Conservation (phyloP, 1,284 basidiomycete species). For the Cryptococcus sp. region DNA sequence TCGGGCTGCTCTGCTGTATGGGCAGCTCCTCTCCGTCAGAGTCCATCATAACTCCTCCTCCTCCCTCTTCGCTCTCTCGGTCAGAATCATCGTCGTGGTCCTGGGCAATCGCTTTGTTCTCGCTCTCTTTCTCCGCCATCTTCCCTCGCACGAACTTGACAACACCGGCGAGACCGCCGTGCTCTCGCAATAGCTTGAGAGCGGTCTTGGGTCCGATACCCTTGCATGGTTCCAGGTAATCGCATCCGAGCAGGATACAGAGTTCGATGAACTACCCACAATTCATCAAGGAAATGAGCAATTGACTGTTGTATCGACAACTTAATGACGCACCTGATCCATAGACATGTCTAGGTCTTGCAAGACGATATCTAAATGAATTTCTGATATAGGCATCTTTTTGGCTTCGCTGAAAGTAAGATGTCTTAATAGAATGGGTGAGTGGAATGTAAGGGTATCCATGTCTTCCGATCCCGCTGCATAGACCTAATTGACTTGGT, state of each 20-base stretch:
- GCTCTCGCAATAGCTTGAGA: conserved; percentile 86
- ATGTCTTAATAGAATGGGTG: conserved; percentile 90
- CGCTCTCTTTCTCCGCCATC: conserved; percentile 58
- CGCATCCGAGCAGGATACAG: conserved; percentile 95
- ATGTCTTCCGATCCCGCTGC: conserved; percentile 99
- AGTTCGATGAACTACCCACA: conserved; percentile 83
- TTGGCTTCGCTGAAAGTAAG: conserved; percentile 99
- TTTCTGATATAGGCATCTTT: conserved; percentile 96
- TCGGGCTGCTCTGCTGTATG: conserved; percentile 17
- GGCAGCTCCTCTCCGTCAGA: conserved; percentile 39
- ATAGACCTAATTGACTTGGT: conserved; percentile 65
- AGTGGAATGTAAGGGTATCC: conserved; percentile 96
- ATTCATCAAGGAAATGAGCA: neutral
- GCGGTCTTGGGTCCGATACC: conserved; percentile 73
- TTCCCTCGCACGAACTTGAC: conserved; percentile 78
- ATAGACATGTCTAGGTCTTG: conserved; percentile 89
- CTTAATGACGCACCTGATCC: conserved; percentile 65
- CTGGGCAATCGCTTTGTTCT: conserved; percentile 34
- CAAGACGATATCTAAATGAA: conserved; percentile 77
- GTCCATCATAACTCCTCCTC: conserved; percentile 19
- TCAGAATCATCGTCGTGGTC: conserved; percentile 29
- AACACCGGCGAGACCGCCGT: conserved; percentile 77
- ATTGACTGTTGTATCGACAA: neutral
- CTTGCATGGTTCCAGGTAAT: conserved; percentile 75
- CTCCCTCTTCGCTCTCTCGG: conserved; percentile 42